Base-by-base conservation (phyloP, 495 filamentous ascomycete genomes). In the Bryoglossum gracile region DNA sequence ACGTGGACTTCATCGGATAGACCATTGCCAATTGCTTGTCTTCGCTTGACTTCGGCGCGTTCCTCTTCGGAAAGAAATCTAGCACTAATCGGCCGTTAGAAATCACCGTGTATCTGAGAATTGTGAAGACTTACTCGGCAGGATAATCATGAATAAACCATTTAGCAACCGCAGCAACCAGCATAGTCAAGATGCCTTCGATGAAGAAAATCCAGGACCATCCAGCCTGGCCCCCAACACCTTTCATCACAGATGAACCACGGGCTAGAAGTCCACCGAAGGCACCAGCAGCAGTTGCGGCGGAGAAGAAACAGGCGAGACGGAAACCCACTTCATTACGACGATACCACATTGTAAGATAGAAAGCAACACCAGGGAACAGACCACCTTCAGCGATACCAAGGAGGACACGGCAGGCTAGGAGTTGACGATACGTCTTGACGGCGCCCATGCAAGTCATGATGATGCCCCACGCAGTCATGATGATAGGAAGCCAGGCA, bases 201-300 rank as follows among this genome's bases (percentile, higher is more conserved):
- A 84, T 61, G 51, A 84, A 81, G 55, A 83, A 84, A 32, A 84
- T 82, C 79, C 80, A 83, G 8, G 74, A 66, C 82, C 82, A 86
- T 1, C 77, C 80, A 64, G 50, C 67, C 64, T 56, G 62, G 33
- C 71, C 76, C 36, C 52, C 58, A 34, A 58, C 48, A 30, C 57
- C 55, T 43, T 70, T 59, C 81, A 87, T 84, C 46, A 80, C 62
- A 6, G 70, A 69, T 48, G 84, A 85, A 3, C 73, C 82, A n/a
- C 74, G 78, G 0, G 81, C 78, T 16, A 84, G 68, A 11, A 83
- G 62, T 70, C 75, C 56, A 43, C 78, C 75, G 54, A 84, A 76
- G 19, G 75, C 75, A 23, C 81, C 79, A n/a, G 77, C 75, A 6
- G 79, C 39, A 50, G 77, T 73, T 10, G 68, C 66, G 0, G 76